Evolutionary conservation across 2,329 filamentous ascomycete genomes (phyloP), one percentile per base, ranked within the genome.

Genomic region (Bretziella fagacearum): DNA sequence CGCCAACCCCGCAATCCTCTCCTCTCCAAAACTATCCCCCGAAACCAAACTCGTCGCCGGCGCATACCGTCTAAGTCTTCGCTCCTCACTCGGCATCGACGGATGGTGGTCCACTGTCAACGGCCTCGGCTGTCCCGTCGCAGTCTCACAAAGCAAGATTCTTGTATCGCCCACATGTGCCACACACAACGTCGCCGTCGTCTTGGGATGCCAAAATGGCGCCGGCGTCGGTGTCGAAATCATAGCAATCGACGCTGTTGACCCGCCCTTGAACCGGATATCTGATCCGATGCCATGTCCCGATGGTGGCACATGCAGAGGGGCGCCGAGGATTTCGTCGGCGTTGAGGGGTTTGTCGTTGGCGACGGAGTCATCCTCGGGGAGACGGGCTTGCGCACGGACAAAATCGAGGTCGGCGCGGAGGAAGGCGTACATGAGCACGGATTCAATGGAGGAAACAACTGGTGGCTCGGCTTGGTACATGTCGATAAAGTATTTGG

Each of bases 401-500:
- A 96, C 79, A 57, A 98, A 98, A 62, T 96, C 89, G 44, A 95
- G 75, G 60, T 98, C 91, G 27, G 87, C 86, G 55, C 85, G 83
- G 42, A 98, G 70, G 57, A 98, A 98, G 18, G 89, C 85, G 62
- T 96, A 96, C 50, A 82, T 82, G 46, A 98, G 68, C 29, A 79
- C 69, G 11, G 70, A 60, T 11, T 57, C 56, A 26, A 61, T 58
- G 22, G 56, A 54, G 3, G 54, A 41, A 10, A 17, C 23, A 18
- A 46, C 27, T 22, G 50, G 46, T 10, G 39, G 43, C 26, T 50
- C 48, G 10, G 26, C 33, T 27, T 44, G 47, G n/a, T 52, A 46
- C 4, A 53, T 51, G 10, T 59, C 51, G 11, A 69, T 53, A 55
- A 94, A 95, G 61, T 83, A 73, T 41, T 83, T 71, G 0, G 91